Conservation (phyloP, 108 stramenopile species). For the Pseudonitzschia multistriata region DNA sequence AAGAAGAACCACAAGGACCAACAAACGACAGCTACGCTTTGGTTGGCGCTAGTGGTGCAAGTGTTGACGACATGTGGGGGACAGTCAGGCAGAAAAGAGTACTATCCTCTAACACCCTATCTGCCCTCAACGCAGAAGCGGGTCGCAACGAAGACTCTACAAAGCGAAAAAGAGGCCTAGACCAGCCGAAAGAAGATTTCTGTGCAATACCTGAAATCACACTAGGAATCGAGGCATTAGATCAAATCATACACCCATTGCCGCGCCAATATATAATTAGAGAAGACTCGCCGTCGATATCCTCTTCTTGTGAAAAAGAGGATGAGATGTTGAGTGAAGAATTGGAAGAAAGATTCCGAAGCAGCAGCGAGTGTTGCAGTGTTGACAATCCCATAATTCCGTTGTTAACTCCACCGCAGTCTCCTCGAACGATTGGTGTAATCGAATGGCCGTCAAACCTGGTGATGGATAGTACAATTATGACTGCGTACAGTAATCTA, state of each 20-base stretch:
- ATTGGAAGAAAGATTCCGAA: constrained; percentile 14
- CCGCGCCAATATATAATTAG: constrained; percentile 4
- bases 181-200: background rate
- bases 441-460: constrained; percentile 77
- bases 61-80: constrained; percentile 14
- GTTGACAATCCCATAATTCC: constrained; percentile 37
- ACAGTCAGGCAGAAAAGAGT: constrained; percentile 35
- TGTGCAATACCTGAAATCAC: constrained; percentile 14
- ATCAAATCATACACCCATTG: constrained; percentile 14
- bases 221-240: constrained; percentile 17
- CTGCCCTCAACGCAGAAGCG: constrained; percentile 29
- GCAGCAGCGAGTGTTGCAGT: background rate
- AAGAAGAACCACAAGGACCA: background rate
- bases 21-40: background rate
- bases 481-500: constrained; percentile 25
- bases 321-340: constrained; percentile 27
- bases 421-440: constrained; percentile 37
- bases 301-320: constrained; percentile 29
- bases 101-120: constrained; percentile 38
- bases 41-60: constrained; percentile 16
- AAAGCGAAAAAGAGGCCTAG: constrained; percentile 20
- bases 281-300: constrained; percentile 10
- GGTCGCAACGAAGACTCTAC: constrained; percentile 8
- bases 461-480: constrained; percentile 67
- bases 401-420: constrained; percentile 42